phyloP scores from a whole-genome alignment of 352 stramenopile genomes.

The Peronospora farinosa region DNA sequence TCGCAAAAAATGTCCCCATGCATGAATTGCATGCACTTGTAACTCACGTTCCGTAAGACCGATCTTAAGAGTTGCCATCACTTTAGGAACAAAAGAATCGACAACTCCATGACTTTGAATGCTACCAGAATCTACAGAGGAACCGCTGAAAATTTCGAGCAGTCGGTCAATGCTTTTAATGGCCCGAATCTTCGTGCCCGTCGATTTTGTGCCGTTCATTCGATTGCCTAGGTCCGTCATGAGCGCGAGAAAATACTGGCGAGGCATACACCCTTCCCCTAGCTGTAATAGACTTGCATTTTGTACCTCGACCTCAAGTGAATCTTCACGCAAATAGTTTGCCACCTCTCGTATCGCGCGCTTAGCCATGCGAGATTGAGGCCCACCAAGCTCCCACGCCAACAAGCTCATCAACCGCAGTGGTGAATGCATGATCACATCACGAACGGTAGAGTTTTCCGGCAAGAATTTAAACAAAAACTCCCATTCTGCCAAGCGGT shows the following conservation, averaged over 20 bases:
- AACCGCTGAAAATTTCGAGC: conserved; percentile 51
- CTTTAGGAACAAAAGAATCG: conserved; percentile 82
- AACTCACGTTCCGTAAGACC: conserved; percentile 51
- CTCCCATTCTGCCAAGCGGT: conserved; percentile 53
- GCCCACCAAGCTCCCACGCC: conserved; percentile 59
- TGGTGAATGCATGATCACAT: conserved; percentile 49
- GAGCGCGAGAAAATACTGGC: conserved; percentile 72
- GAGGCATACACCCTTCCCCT: conserved; percentile 49
- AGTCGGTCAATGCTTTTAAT: conserved; percentile 73
- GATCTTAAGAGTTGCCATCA: conserved; percentile 86
- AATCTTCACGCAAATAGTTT: conserved; percentile 36
- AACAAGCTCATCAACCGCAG: conserved; percentile 54
- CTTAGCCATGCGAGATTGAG: conserved; percentile 44
- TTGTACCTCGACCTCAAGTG: conserved; percentile 13
- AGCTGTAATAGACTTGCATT: conserved; percentile 14
- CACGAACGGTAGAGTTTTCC: conserved; percentile 49
- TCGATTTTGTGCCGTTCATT: conserved; percentile 41
- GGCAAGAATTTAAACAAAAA: conserved; percentile 67
- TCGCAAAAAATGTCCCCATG: conserved; percentile 73
- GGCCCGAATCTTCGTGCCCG: conserved; percentile 43
- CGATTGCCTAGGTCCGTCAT: conserved; percentile 76
- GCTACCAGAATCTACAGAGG: conserved; percentile 21
- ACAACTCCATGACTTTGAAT: conserved; percentile 39
- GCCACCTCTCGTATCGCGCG: conserved; percentile 51
- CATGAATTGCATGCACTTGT: conserved; percentile 53